Conservation (phyloP, 2,329 filamentous ascomycete genomes). For the Neonectria neomacrospora region DNA sequence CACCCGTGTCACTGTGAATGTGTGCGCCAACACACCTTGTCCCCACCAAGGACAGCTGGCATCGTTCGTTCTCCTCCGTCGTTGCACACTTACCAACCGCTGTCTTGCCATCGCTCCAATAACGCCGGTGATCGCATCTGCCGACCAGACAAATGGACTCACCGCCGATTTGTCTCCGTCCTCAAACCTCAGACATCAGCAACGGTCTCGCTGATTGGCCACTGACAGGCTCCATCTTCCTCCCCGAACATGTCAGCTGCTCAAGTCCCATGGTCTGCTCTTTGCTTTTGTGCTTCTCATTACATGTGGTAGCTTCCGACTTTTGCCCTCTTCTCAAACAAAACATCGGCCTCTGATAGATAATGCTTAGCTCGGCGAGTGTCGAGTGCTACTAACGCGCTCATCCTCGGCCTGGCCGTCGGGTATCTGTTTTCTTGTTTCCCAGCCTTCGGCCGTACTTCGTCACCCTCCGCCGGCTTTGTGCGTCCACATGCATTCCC, state of each 20-base stretch:
- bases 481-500: constrained; percentile 4
- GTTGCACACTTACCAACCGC: not conserved
- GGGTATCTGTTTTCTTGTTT: constrained; percentile 2
- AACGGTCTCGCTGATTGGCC: not conserved
- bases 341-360: not conserved
- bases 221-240: constrained; percentile 4
- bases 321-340: constrained; percentile 1
- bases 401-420: not conserved
- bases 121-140: not conserved
- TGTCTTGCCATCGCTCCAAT: not conserved
- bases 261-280: not conserved
- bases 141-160: not conserved
- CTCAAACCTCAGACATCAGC: not conserved
- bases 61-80: not conserved
- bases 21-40: constrained; percentile 12
- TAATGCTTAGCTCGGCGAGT: constrained; percentile 1
- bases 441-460: constrained; percentile 14
- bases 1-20: not conserved
- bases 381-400: not conserved
- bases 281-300: constrained; percentile 7
- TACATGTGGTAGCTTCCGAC: not conserved
- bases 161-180: constrained; percentile 10
- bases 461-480: constrained; percentile 5
- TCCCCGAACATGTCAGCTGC: constrained; percentile 4
- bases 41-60: constrained; percentile 15